Evolutionary conservation across 2,329 filamentous ascomycete genomes (phyloP), one percentile per base, ranked within the genome.

Genomic region (Ramularia collo-cygni): DNA sequence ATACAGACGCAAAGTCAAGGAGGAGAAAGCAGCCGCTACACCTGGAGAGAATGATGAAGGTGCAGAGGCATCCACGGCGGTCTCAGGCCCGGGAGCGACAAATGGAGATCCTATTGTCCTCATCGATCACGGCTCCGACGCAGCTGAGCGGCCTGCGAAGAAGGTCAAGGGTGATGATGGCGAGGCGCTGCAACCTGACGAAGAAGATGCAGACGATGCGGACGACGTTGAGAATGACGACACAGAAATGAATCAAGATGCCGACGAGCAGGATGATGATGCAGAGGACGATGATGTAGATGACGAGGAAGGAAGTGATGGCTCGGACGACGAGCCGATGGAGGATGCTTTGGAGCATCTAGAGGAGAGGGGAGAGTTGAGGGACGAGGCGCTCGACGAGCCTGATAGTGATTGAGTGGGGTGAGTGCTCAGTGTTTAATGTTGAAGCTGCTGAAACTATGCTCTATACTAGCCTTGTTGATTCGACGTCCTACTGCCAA

Each of bases 1-100:
- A 12, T 85, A 86, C 64, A 75, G 81, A 37, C 76, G 79, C 53
- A 83, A 81, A 54, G 75, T 81, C 13, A 78, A 79, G 26, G 80
- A 78, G 38, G 76, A 79, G 38, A 85, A 83, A 62, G 54, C 56
- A 1, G 52, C 52, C 5, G 52, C 52, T 4, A 44, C 44, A 1
- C 40, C 44, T 7, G 43, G 43, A 26, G 44, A 43, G 13, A 26
- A 35, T 15, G 41, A 32, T 16, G 46, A 43, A 16, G 46, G 32
- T 34, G 35, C 40, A n/a, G 45, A 42, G 28, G 27, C 29, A 10
- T 31, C 43, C 14, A 35, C 50, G 41, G 47, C 48, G 16, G 44
- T 44, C 35, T 30, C 17, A 9, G 33, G 35, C 12, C 26, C 35
- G 12, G 29, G 14, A 10, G 27, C 29, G 10, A 28, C 40, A 9